These are phyloP conservation scores for Ceratocystis smalleyi DNA, from an alignment of 2,329 filamentous ascomycete species.

Conservation along the genomic window DNA sequence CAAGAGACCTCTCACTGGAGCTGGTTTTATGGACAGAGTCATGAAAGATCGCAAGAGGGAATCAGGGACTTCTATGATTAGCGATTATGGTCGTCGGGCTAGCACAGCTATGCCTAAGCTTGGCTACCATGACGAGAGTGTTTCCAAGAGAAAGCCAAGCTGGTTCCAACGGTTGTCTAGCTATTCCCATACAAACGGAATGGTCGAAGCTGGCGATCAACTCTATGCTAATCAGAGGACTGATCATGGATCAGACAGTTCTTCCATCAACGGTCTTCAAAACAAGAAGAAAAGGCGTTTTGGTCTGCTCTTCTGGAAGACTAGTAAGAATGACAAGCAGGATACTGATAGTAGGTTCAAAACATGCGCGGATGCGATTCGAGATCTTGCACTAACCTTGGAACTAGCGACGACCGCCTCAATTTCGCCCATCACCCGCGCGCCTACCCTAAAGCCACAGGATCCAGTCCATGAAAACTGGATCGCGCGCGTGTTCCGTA, in stretches of 20 bases:
- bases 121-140: constrained; percentile 21
- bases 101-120: constrained; percentile 3
- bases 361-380: not conserved
- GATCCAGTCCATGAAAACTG: constrained; percentile 62
- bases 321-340: constrained; percentile 23
- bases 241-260: constrained; percentile 9
- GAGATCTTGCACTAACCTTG: not conserved
- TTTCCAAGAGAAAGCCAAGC: constrained; percentile 29
- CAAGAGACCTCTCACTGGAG: constrained; percentile 19
- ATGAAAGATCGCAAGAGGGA: constrained; percentile 15
- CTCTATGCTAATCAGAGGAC: not conserved
- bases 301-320: constrained; percentile 41
- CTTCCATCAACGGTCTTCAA: constrained; percentile 7
- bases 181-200: constrained; percentile 12
- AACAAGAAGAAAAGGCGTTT: constrained; percentile 36
- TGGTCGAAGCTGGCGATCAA: constrained; percentile 10
- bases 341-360: not conserved
- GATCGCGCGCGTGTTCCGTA: constrained; percentile 75
- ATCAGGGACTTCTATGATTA: not conserved
- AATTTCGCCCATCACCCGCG: not conserved
- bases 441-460: constrained; percentile 27
- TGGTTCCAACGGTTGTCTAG: constrained; percentile 34
- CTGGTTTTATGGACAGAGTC: constrained; percentile 13
- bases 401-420: not conserved
- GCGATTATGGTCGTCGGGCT: not conserved